Percentiles rank a stretch among this genome's conserved stretches.
These are phyloP conservation scores for Lichtheimia corymbifera DNA, from an alignment of 371 early-diverging fungal species.

Conservation along the genomic window DNA sequence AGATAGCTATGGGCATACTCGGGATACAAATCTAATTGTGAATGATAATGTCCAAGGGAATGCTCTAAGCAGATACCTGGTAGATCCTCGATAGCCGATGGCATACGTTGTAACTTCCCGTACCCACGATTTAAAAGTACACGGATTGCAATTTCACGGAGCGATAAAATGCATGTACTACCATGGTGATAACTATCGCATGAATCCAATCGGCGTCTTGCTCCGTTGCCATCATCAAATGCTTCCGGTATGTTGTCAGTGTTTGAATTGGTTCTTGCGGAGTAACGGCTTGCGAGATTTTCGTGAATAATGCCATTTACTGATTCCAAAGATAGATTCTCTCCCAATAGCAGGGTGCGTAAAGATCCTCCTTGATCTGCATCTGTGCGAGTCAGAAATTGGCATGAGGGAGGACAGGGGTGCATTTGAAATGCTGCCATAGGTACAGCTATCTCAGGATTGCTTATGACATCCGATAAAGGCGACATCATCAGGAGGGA, in stretches of 20 bases:
- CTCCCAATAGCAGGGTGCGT: conserved; percentile 27
- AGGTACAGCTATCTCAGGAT: conserved; percentile 5
- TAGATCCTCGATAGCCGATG: not conserved
- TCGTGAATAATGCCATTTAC: conserved; percentile 28
- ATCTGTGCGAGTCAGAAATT: too few species aligned
- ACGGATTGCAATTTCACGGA: conserved; percentile 13
- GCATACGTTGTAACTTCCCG: not conserved
- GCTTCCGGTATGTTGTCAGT: not conserved
- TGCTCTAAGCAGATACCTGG: conserved; percentile 1
- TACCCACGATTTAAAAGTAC: not conserved
- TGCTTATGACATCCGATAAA: conserved; percentile 17
- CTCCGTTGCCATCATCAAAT: not conserved
- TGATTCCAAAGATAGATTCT: conserved; percentile 27
- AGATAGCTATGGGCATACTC: conserved; percentile 9
- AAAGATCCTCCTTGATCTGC: conserved; percentile 27
- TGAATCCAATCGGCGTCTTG: too few species aligned
- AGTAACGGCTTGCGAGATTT: not conserved
- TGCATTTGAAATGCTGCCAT: conserved; percentile 7
- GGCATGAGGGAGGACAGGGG: conserved; percentile 16
- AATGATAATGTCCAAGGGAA: conserved; percentile 3
- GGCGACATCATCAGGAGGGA: conserved; percentile 34
- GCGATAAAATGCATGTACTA: not conserved
- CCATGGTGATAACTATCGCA: too few species aligned
- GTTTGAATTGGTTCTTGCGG: not conserved
- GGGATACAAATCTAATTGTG: conserved; percentile 5